A percentile compares a stretch with the other conserved stretches of the same genome.
phyloP scores from a whole-genome alignment of 805 yeast genomes.

The Danielia oregonensis region DNA sequence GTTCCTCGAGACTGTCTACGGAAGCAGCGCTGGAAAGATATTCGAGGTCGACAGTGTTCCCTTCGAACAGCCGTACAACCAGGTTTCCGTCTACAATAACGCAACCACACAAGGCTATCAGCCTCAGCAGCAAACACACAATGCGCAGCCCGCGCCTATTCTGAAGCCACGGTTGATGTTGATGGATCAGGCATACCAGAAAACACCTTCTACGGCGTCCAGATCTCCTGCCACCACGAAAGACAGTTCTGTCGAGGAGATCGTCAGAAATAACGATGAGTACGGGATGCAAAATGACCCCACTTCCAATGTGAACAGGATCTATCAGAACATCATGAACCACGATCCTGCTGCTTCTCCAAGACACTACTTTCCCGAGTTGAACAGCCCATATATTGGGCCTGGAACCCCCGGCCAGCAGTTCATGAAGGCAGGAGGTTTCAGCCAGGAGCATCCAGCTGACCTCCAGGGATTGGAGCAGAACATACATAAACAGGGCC shows the following conservation, averaged over 20 bases:
- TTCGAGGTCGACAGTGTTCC: conserved; percentile 29
- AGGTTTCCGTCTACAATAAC: conserved; percentile 19
- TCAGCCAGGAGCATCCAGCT: conserved; percentile 4
- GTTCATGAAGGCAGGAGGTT: not conserved
- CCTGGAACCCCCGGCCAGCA: not conserved
- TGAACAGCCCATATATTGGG: conserved; percentile 14
- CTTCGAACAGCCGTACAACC: conserved; percentile 14
- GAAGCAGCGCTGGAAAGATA: conserved; percentile 52
- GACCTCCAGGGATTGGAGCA: conserved; percentile 38
- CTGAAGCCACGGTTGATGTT: conserved; percentile 38
- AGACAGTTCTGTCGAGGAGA: conserved; percentile 16
- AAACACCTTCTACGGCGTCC: conserved; percentile 9
- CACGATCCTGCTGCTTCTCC: conserved; percentile 30
- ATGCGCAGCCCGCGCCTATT: conserved; percentile 12
- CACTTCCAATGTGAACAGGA: conserved; percentile 21
- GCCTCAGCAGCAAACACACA: conserved; percentile 3
- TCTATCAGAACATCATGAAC: conserved; percentile 30
- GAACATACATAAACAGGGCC: conserved; percentile 46
- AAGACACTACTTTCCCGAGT: conserved; percentile 31
- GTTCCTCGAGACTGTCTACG: conserved; percentile 80
- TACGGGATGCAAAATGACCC: conserved; percentile 4
- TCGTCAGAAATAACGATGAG: conserved; percentile 11
- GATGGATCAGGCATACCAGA: conserved; percentile 33
- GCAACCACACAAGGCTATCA: conserved; percentile 3
- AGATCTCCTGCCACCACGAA: conserved; percentile 4